phyloP scores from a whole-genome alignment of 768 basidiomycete genomes.

The Serendipita sp. region DNA sequence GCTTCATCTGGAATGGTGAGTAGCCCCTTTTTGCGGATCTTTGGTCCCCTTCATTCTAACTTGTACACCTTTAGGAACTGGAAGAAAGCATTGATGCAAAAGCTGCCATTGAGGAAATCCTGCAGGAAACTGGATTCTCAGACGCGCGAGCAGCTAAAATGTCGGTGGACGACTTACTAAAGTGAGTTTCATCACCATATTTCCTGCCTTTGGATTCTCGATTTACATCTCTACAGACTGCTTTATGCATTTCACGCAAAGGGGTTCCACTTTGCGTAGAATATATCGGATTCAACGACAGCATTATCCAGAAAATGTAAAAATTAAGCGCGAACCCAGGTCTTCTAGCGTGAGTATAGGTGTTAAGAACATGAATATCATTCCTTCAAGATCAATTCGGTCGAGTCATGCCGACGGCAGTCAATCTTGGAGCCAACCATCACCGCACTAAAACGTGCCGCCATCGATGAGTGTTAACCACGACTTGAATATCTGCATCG shows the following conservation, averaged over 20 bases:
- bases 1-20: constrained; percentile 25
- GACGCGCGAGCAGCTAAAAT: constrained; percentile 83
- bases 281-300: neutral
- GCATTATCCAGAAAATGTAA: too few species aligned
- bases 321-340: too few species aligned
- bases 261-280: constrained; percentile 10
- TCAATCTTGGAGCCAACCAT: too few species aligned
- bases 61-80: constrained; percentile 31
- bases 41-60: too few species aligned
- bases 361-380: too few species aligned
- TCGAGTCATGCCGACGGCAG: too few species aligned
- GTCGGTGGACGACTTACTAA: constrained; percentile 80
- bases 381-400: too few species aligned
- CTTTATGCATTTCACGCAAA: constrained; percentile 37
- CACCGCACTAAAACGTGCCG: too few species aligned
- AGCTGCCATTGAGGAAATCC: constrained; percentile 50
- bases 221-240: constrained; percentile 26
- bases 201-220: neutral
- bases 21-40: too few species aligned
- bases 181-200: constrained; percentile 30
- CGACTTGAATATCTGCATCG: constrained; percentile 8
- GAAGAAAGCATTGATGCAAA: constrained; percentile 54
- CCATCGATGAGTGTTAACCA: too few species aligned
- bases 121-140: constrained; percentile 51
- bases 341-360: too few species aligned